Conservation (phyloP, 2,329 filamentous ascomycete genomes). For the Colletotrichum melonis region DNA sequence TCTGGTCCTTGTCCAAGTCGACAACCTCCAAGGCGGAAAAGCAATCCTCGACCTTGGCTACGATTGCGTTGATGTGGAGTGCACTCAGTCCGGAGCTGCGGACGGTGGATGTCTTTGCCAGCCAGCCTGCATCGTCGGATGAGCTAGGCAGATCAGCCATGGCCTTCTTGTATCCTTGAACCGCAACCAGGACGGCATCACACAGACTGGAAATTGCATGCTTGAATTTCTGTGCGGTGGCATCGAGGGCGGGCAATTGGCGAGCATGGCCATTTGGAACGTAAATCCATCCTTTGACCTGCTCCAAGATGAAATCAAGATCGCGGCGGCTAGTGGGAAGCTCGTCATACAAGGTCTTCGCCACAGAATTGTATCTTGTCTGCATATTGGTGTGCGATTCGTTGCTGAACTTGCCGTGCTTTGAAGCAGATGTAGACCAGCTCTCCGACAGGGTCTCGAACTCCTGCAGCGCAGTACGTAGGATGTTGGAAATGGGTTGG, state of each 20-base stretch:
- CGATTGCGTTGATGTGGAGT: constrained; percentile 29
- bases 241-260: neutral
- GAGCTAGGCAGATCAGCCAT: constrained; percentile 62
- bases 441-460: constrained; percentile 57
- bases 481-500: constrained; percentile 51
- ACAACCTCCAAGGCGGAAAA: constrained; percentile 45
- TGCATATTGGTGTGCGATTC: constrained; percentile 54
- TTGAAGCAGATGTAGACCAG: constrained; percentile 53
- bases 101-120: constrained; percentile 30
- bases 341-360: neutral
- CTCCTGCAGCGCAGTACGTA: constrained; percentile 62
- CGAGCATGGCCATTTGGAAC: neutral
- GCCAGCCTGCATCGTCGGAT: constrained; percentile 72
- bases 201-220: constrained; percentile 71
- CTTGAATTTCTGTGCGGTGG: constrained; percentile 59
- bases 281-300: constrained; percentile 71
- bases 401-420: constrained; percentile 65
- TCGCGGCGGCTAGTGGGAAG: constrained; percentile 50
- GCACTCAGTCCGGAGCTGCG: constrained; percentile 20
- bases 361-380: constrained; percentile 15
- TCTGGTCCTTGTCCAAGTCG: constrained; percentile 51
- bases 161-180: constrained; percentile 76
- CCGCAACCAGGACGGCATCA: constrained; percentile 81
- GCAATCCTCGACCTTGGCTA: constrained; percentile 24
- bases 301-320: constrained; percentile 72